phyloP scores from a whole-genome alignment of 345 rosid genomes.

The Melastoma malabathricum region DNA sequence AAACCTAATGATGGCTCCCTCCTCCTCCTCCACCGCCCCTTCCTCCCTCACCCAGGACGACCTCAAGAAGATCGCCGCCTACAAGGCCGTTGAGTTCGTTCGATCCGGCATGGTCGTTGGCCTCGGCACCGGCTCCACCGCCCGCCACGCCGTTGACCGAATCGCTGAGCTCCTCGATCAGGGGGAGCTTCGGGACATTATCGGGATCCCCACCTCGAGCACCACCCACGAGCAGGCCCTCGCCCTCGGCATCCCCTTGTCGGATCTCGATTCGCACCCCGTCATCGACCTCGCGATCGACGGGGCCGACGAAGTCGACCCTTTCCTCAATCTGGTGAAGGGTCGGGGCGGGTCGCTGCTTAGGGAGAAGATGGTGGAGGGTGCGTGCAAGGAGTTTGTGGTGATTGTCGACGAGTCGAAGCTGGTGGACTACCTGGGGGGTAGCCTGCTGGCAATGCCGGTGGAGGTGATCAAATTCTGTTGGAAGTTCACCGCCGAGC shows the following conservation, averaged over 20 bases:
- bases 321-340: constrained; percentile 62
- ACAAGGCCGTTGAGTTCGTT: constrained; percentile 57
- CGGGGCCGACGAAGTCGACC: constrained; percentile 97
- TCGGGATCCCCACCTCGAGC: constrained; percentile 81
- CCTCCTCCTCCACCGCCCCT: no score
- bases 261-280: constrained; percentile 68
- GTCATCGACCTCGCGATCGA: constrained; percentile 74
- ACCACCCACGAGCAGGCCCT: constrained; percentile 65
- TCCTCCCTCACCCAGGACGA: no score
- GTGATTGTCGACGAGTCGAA: constrained; percentile 68
- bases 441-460: constrained; percentile 65
- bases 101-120: constrained; percentile 94
- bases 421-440: constrained; percentile 53
- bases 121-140: constrained; percentile 96
- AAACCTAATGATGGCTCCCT: no score
- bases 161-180: constrained; percentile 64
- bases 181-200: constrained; percentile 52
- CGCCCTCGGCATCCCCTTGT: constrained; percentile 65
- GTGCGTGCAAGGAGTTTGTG: constrained; percentile 58
- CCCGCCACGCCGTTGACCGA: constrained; percentile 80
- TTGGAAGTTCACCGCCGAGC: constrained; percentile 56
- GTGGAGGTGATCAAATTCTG: constrained; percentile 81
- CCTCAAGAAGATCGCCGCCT: no score
- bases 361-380: constrained; percentile 90
- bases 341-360: constrained; percentile 90